A percentile compares a stretch with the other conserved stretches of the same genome.
Evolutionary conservation across 495 filamentous ascomycete species (phyloP).

Genomic region (Annulohypoxylon bovei): DNA sequence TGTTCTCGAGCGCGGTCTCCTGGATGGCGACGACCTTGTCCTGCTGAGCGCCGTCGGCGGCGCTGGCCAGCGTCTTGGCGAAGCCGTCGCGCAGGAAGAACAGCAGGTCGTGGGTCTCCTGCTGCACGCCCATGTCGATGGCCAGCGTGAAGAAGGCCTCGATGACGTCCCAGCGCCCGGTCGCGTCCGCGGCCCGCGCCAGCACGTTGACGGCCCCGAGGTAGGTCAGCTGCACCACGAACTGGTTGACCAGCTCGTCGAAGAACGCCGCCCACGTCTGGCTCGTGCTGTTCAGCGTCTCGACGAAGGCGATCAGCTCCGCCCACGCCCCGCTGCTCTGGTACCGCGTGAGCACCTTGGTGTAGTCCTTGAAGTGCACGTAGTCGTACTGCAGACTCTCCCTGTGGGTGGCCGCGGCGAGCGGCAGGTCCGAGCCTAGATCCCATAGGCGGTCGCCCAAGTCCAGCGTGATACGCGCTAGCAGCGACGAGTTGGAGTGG

Average conservation of each 20-base stretch:
- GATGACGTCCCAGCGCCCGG: constrained; percentile 41
- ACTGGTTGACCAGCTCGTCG: constrained; percentile 43
- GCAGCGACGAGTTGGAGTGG: constrained; percentile 33
- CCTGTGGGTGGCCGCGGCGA: constrained; percentile 39
- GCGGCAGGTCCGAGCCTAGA: constrained; percentile 42
- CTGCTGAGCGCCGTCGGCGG: constrained; percentile 19
- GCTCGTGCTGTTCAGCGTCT: constrained; percentile 42
- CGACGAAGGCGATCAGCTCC: constrained; percentile 48
- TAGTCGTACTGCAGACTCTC: constrained; percentile 44
- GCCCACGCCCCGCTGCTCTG: constrained; percentile 38
- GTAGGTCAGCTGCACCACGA: constrained; percentile 26
- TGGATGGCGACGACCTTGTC: constrained; percentile 37
- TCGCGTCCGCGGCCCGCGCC: constrained; percentile 37
- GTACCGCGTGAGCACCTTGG: constrained; percentile 44
- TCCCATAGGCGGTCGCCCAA: constrained; percentile 51
- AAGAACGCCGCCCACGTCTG: constrained; percentile 40
- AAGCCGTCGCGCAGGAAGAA: constrained; percentile 47
- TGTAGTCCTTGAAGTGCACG: constrained; percentile 42
- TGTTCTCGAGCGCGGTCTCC: constrained; percentile 34
- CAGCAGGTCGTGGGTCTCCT: constrained; percentile 44
- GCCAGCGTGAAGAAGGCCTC: constrained; percentile 47
- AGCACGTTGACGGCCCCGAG: constrained; percentile 28
- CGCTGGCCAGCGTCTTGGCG: constrained; percentile 37
- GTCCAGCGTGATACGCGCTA: constrained; percentile 48
- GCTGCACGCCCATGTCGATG: constrained; percentile 42